phyloP scores from a whole-genome alignment of 2,329 filamentous ascomycete genomes.

The Aotearoamyces nothofagi region DNA sequence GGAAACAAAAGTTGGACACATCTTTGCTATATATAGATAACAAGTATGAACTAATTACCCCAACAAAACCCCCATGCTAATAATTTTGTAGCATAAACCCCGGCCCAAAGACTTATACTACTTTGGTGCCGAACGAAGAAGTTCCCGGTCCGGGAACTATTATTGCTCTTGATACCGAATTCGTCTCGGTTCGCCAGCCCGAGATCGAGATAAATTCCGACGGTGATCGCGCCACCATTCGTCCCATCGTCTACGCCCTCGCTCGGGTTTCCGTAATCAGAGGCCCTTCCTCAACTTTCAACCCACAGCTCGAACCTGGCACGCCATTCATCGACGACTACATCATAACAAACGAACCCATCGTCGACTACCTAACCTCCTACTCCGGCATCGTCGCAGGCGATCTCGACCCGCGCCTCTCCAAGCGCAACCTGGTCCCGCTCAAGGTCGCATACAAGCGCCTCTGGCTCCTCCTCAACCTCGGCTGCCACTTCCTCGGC shows the following conservation, averaged over 20 bases:
- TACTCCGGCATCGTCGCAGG: constrained; percentile 83
- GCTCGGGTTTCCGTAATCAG: constrained; percentile 87
- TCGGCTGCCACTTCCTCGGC: constrained; percentile 86
- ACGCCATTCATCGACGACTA: constrained; percentile 94
- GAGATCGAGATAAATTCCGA: constrained; percentile 96
- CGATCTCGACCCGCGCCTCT: constrained; percentile 68
- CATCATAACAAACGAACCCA: constrained; percentile 76
- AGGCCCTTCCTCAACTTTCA: constrained; percentile 26
- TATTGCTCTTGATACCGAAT: constrained; percentile 88
- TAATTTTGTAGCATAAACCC: constrained; percentile 23
- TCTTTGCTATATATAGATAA: constrained; percentile 66
- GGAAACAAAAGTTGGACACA: constrained; percentile 76
- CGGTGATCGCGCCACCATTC: constrained; percentile 79
- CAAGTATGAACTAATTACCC: constrained; percentile 24
- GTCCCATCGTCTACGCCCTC: constrained; percentile 78
- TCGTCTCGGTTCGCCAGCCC: constrained; percentile 81
- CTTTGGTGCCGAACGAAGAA: constrained; percentile 43
- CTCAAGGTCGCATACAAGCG: constrained; percentile 95
- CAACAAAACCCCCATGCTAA: constrained; percentile 11
- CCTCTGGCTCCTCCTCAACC: constrained; percentile 87
- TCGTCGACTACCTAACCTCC: constrained; percentile 89
- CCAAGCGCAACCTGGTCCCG: constrained; percentile 68
- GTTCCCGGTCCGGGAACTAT: constrained; percentile 56
- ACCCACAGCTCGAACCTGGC: constrained; percentile 58
- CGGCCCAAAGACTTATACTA: constrained; percentile 40